Conservation (phyloP, 805 yeast genomes). For the Yarrowia deformans region DNA sequence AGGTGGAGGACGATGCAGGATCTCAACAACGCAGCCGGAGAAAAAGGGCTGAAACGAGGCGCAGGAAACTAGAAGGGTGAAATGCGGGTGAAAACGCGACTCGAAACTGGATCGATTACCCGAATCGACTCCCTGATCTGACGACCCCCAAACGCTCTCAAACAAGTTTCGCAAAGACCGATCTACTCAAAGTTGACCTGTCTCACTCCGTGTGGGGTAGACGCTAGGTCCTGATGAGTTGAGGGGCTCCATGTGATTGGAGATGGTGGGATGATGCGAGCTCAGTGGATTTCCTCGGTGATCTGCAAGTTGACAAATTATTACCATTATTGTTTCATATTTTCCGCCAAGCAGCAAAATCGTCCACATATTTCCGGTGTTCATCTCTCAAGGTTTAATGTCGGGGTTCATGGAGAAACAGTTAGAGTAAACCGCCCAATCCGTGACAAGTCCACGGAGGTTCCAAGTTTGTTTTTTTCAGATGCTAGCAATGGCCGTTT, state of each 20-base stretch:
- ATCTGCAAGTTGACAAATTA: not conserved
- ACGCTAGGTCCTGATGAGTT: constrained; percentile 25
- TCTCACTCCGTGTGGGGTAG: constrained; percentile 32
- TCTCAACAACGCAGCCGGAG: not conserved
- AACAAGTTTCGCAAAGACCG: not conserved
- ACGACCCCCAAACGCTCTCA: not conserved
- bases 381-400: not conserved
- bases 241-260: constrained; percentile 25
- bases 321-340: not conserved
- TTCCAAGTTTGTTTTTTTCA: not conserved
- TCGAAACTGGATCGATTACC: too few relatives aligned
- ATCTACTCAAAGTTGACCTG: constrained; percentile 12
- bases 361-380: not conserved
- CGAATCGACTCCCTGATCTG: too few relatives aligned
- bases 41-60: not conserved
- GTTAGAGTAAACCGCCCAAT: not conserved
- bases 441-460: not conserved
- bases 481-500: not conserved
- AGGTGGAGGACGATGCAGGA: constrained; percentile 8
- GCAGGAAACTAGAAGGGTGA: not conserved
- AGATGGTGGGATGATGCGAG: not conserved
- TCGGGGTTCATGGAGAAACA: constrained; percentile 1
- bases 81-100: not conserved
- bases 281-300: not conserved
- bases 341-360: not conserved